Percentiles rank a stretch among this genome's conserved stretches.
These are phyloP conservation scores for Plantago major DNA, from an alignment of 257 asterid species.

Conservation along the genomic window DNA sequence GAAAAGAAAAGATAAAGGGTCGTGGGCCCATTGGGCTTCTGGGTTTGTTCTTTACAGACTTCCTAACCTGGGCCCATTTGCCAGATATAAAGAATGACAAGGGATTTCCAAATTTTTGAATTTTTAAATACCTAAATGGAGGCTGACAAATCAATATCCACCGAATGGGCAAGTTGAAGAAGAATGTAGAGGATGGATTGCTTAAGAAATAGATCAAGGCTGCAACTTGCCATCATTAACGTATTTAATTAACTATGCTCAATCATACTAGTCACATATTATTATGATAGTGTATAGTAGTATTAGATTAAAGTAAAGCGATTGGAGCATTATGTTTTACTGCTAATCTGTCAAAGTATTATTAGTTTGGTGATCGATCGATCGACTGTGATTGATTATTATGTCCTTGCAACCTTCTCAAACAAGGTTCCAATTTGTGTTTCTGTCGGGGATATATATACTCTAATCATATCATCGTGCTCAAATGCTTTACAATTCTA, in stretches of 20 bases:
- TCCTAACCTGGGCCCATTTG: constrained; percentile 22
- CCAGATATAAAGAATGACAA: constrained; percentile 6
- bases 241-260: too few relatives aligned
- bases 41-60: constrained; percentile 29
- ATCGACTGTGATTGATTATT: constrained; percentile 5
- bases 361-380: background rate
- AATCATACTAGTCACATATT: too few relatives aligned
- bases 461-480: too few relatives aligned
- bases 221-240: too few relatives aligned
- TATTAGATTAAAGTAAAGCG: too few relatives aligned
- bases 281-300: too few relatives aligned
- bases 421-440: background rate
- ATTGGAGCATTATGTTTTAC: background rate
- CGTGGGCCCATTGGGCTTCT: constrained; percentile 44
- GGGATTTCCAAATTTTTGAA: constrained; percentile 1
- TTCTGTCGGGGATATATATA: background rate
- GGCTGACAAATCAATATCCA: too few relatives aligned
- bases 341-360: background rate
- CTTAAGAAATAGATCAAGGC: too few relatives aligned
- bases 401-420: constrained; percentile 5
- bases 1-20: constrained; percentile 25
- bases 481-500: too few relatives aligned
- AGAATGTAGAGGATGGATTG: too few relatives aligned
- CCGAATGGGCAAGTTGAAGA: too few relatives aligned
- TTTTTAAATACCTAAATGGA: too few relatives aligned